A percentile compares a stretch with the other conserved stretches of the same genome.
These are phyloP conservation scores for Glonium stellatum DNA, from an alignment of 495 filamentous ascomycete species.

Conservation along the genomic window DNA sequence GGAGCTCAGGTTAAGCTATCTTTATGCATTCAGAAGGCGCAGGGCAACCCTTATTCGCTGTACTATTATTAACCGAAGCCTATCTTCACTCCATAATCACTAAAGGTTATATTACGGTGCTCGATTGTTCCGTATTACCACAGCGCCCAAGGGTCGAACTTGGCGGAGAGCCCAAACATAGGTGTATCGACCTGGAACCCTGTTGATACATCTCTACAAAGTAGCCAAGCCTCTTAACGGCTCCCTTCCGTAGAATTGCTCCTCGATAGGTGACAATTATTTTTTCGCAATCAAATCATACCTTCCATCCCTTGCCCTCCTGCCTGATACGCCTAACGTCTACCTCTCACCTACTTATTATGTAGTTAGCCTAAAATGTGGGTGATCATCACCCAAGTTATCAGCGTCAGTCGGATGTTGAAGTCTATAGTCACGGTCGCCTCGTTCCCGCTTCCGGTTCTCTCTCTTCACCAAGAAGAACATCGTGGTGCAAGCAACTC, in stretches of 20 bases:
- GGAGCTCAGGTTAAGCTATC: not conserved
- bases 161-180: no score
- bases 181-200: no score
- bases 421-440: slow-evolving; percentile 47
- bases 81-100: not conserved
- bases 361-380: slow-evolving; percentile 26
- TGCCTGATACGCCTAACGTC: not conserved
- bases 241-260: not conserved
- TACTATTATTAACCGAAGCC: not conserved
- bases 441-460: slow-evolving; percentile 38
- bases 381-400: slow-evolving; percentile 57
- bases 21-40: not conserved
- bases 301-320: not conserved
- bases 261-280: not conserved
- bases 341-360: no score
- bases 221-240: not conserved
- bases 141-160: no score
- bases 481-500: slow-evolving; percentile 35
- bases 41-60: not conserved
- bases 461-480: slow-evolving; percentile 38
- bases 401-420: slow-evolving; percentile 42
- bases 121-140: no score
- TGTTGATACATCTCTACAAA: not conserved
- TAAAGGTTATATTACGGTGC: no score
- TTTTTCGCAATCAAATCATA: not conserved